phyloP scores from a whole-genome alignment of 1,139 yeast genomes.

The Candida sanyaensis region DNA sequence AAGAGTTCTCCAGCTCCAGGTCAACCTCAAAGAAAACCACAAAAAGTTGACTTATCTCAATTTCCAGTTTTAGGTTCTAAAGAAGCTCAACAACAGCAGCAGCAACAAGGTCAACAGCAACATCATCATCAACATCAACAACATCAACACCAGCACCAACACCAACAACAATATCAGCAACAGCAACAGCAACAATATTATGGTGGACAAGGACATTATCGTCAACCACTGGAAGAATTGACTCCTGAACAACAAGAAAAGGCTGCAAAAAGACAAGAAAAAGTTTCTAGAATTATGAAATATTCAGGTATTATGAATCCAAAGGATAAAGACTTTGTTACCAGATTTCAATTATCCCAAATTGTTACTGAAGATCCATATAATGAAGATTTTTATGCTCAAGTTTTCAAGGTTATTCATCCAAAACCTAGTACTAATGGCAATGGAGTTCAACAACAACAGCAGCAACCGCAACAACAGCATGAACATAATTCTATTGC shows the following conservation, averaged over 20 bases:
- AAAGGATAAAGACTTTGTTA: constrained; percentile 92
- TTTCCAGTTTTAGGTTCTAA: constrained; percentile 56
- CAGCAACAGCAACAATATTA: constrained; percentile 17
- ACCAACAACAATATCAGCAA: constrained; percentile 11
- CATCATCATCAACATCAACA: constrained; percentile 22
- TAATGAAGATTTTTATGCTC: constrained; percentile 95
- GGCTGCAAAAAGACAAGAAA: constrained; percentile 71
- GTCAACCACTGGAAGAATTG: constrained; percentile 29
- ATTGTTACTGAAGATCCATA: constrained; percentile 97
- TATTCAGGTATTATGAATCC: constrained; percentile 96
- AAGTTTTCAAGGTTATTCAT: constrained; percentile 86
- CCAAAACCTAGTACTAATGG: constrained; percentile 40
- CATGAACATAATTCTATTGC: constrained; percentile 66
- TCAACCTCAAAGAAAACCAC: constrained; percentile 11
- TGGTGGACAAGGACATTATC: constrained; percentile 20
- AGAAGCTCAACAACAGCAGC: constrained; percentile 21
- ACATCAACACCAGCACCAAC: constrained; percentile 16
- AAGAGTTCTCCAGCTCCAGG: not conserved
- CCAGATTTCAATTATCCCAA: constrained; percentile 91
- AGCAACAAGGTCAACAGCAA: constrained; percentile 13
- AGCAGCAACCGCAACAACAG: constrained; percentile 22
- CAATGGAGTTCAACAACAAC: constrained; percentile 40
- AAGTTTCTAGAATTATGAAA: constrained; percentile 75
- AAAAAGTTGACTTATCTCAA: constrained; percentile 44
- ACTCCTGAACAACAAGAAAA: constrained; percentile 54